Evolutionary conservation across 148 eudicot genomes (phyloP).

Genomic region (Rhododendron ovatum): DNA sequence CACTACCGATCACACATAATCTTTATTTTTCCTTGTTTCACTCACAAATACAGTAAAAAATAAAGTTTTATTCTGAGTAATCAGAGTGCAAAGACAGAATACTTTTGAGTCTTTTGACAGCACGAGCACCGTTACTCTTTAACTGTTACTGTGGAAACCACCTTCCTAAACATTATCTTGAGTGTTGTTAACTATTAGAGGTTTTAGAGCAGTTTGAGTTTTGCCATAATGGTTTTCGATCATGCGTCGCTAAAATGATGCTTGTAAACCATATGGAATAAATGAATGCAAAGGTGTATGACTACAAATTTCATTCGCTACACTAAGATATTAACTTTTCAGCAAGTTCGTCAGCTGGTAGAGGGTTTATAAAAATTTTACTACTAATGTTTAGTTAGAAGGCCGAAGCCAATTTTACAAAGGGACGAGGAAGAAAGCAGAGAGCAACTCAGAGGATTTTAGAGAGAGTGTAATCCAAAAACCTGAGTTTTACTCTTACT

Average conservation of each 20-base stretch:
- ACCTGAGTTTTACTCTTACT: too few relatives aligned
- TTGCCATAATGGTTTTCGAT: not conserved
- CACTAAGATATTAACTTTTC: not conserved
- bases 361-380: not conserved
- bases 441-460: too few relatives aligned
- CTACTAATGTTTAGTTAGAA: not conserved
- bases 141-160: not conserved
- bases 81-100: not conserved
- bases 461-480: too few relatives aligned
- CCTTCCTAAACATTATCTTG: not conserved
- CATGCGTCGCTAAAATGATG: not conserved
- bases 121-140: not conserved
- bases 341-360: not conserved
- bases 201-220: not conserved
- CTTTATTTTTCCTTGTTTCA: not conserved
- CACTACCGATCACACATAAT: not conserved
- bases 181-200: not conserved
- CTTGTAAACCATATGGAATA: not conserved
- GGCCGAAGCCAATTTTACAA: too few relatives aligned
- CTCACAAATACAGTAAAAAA: not conserved
- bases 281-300: not conserved
- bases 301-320: not conserved
- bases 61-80: not conserved
- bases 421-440: too few relatives aligned
- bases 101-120: not conserved